Base-by-base conservation (phyloP, 129 eudicot species). In the Calendula officinalis region DNA sequence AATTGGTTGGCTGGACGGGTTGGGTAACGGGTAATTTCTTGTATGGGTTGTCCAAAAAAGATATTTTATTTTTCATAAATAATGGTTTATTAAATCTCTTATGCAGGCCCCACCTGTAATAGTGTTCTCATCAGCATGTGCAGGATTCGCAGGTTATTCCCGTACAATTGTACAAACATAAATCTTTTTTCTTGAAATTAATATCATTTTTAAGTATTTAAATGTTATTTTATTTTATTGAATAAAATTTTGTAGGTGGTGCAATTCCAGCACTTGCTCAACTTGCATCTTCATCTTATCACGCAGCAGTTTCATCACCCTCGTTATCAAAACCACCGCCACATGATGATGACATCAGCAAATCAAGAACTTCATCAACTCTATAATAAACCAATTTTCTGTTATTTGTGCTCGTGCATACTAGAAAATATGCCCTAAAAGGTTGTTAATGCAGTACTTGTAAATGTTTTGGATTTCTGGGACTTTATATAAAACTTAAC, bases 21-120 rank as follows among this genome's bases (percentile, higher is more conserved):
- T 22, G 30, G 30, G 30, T 22, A 22, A 22, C 30, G 30, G 30
- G 30, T 22, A 22, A 22, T 22, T 22, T 22, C 30, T 22, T 22
- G 30, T 22, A 22, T 2, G 30, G 30, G 30, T 22, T 2, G 6
- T 48, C 22, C 11, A 5, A 42, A 22, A 22, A 22, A 22, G 2
- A 22, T 22, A 22, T 22, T 22, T 22, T 22, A 22, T 22, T 0
- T 22, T 22, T 22, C 2, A 22, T 22, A 22, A 22, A 22, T 22
- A 1, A 22, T 22, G 30, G 2, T 53, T 36, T 50, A 60, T 59
- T 12, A 17, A 68, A 41, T 48, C 40, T 42, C 49, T 48, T 13
- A 54, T 78, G 77, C 91, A 94, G 99, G 95, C 95, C 16, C 99
- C 99, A 0, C 97, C 99, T 5, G 91, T 90, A 61, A 81, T 90